These are phyloP conservation scores for Teratosphaeria epicoccoides DNA, from an alignment of 2,329 filamentous ascomycete genomes.

Conservation along the genomic window DNA sequence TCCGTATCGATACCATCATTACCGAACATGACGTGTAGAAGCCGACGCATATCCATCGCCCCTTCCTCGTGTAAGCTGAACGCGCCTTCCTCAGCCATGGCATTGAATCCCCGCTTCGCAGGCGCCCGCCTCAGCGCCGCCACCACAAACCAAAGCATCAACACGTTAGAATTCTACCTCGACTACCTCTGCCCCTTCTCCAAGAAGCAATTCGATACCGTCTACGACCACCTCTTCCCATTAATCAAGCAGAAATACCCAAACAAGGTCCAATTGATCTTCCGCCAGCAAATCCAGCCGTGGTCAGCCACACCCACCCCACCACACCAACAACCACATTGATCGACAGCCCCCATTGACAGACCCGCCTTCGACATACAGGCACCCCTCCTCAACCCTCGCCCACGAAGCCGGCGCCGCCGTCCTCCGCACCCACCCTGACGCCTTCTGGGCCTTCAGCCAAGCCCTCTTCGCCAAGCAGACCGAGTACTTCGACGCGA, in stretches of 20 bases:
- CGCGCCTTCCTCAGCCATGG: too few relatives aligned
- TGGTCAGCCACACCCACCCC: neutral
- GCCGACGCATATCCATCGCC: too few relatives aligned
- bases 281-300: slow-evolving; percentile 85
- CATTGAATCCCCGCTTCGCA: slow-evolving; percentile 66
- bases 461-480: slow-evolving; percentile 59
- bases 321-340: neutral
- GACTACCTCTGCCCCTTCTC: slow-evolving; percentile 77
- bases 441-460: slow-evolving; percentile 72
- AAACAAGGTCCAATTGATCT: slow-evolving; percentile 59
- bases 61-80: too few relatives aligned
- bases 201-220: slow-evolving; percentile 64
- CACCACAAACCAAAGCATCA: slow-evolving; percentile 33
- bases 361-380: too few relatives aligned
- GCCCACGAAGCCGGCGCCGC: slow-evolving; percentile 76
- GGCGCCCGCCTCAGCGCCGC: slow-evolving; percentile 55
- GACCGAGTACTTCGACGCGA: slow-evolving; percentile 71
- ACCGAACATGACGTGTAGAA: too few relatives aligned
- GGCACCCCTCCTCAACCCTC: slow-evolving; percentile 68
- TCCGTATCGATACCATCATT: neutral
- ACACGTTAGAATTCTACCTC: slow-evolving; percentile 51
- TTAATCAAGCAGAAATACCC: slow-evolving; percentile 51
- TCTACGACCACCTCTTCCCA: slow-evolving; percentile 57
- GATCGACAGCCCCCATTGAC: too few relatives aligned
- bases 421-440: slow-evolving; percentile 58